Conservation (phyloP, 2,329 filamentous ascomycete species). For the Fusarium goolgardi region DNA sequence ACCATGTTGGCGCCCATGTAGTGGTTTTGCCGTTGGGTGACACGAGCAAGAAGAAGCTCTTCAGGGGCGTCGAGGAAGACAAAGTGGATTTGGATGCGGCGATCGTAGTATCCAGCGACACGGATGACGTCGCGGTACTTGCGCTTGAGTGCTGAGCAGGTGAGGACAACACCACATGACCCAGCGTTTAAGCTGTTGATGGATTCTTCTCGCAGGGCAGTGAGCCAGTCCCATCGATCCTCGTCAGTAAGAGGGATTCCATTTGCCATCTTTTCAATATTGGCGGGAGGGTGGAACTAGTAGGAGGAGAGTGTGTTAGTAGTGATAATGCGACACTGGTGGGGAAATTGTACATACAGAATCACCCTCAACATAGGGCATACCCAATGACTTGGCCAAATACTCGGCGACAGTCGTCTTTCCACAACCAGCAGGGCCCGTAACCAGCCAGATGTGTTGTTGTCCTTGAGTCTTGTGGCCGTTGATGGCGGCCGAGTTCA, state of each 20-base stretch:
- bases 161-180: slow-evolving; percentile 84
- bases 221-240: slow-evolving; percentile 98
- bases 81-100: slow-evolving; percentile 85
- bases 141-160: slow-evolving; percentile 94
- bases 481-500: slow-evolving; percentile 48
- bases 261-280: slow-evolving; percentile 90
- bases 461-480: slow-evolving; percentile 50
- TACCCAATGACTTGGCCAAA: slow-evolving; percentile 69
- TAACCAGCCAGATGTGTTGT: slow-evolving; percentile 84
- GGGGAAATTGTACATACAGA: slow-evolving; percentile 65
- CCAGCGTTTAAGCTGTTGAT: slow-evolving; percentile 66
- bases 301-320: slow-evolving; percentile 41
- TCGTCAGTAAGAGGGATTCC: slow-evolving; percentile 88
- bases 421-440: slow-evolving; percentile 81
- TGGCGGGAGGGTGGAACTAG: slow-evolving; percentile 79
- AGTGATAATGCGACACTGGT: slow-evolving; percentile 5
- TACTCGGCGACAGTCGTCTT: slow-evolving; percentile 80
- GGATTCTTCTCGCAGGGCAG: slow-evolving; percentile 76
- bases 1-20: slow-evolving; percentile 99
- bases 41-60: slow-evolving; percentile 78
- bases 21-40: slow-evolving; percentile 80
- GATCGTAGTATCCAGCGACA: slow-evolving; percentile 80
- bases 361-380: slow-evolving; percentile 83
- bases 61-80: slow-evolving; percentile 88
- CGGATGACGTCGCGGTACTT: slow-evolving; percentile 96